Conservation (phyloP, 352 stramenopile genomes). For the Phytopythium cucurbitacearum region DNA sequence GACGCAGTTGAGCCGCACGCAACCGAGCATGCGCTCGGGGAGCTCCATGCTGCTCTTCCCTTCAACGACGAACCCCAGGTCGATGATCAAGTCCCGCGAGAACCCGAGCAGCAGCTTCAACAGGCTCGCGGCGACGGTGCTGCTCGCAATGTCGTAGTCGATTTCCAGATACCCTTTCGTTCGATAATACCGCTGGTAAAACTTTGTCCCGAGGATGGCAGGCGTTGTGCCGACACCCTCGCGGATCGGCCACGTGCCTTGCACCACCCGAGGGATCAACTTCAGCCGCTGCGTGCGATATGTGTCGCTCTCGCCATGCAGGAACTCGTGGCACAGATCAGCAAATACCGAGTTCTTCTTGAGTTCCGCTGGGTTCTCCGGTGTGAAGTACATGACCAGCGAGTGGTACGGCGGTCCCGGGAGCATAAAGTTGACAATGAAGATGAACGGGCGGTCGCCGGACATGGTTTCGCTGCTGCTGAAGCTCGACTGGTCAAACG, state of each 20-base stretch:
- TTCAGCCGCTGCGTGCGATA: constrained; percentile 86
- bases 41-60: constrained; percentile 62
- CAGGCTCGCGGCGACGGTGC: constrained; percentile 59
- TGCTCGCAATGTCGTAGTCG: constrained; percentile 80
- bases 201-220: constrained; percentile 88
- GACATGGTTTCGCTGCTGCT: not conserved
- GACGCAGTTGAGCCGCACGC: constrained; percentile 62
- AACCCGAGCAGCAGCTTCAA: constrained; percentile 71
- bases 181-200: constrained; percentile 74
- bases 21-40: constrained; percentile 68
- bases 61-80: constrained; percentile 83
- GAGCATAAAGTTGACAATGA: constrained; percentile 84
- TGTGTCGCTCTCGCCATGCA: constrained; percentile 43
- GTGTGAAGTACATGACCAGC: constrained; percentile 80
- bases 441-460: constrained; percentile 45
- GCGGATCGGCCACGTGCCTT: constrained; percentile 87
- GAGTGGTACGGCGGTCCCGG: constrained; percentile 60
- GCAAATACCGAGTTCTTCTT: constrained; percentile 67
- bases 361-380: constrained; percentile 49
- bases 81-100: constrained; percentile 66
- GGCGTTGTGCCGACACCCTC: constrained; percentile 87
- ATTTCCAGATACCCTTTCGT: constrained; percentile 66
- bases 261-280: constrained; percentile 86
- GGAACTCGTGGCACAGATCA: constrained; percentile 65
- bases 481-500: constrained; percentile 45